Evolutionary conservation across 208 protist genomes (phyloP), one percentile per base, ranked within the genome.

Genomic region (Strigomonas galati): DNA sequence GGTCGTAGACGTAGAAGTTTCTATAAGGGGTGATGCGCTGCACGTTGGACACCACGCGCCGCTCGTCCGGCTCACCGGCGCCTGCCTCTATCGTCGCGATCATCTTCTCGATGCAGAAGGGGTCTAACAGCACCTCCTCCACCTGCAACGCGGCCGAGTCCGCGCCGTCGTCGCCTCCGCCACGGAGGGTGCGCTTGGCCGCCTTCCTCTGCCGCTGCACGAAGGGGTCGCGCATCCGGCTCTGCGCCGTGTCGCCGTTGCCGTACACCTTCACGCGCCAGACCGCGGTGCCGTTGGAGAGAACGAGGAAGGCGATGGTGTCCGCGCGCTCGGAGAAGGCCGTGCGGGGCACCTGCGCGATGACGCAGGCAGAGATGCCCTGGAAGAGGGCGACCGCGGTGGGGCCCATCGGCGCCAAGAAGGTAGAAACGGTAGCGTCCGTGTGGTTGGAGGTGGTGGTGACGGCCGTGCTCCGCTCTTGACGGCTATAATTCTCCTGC

Each of bases 211-310:
- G 35, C 7, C 35, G 35, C 56, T 62, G 31, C 7, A 62, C 19
- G 30, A 62, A 62, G 7, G 14, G 30, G 30, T 82, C 73, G 30
- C 60, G 53, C 30, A 69, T 59, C 52, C 68, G 57, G 21, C 10
- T 44, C 28, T 84, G 79, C 40, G 14, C 19, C 14, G 80, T 48
- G 27, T 43, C 65, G 54, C 85, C 89, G 46, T 94, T 73, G 37
- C 67, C 49, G 43, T 62, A 67, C 40, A 94, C 35, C 58, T 83
- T 69, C 23, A 82, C 82, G 15, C 76, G 78, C 85, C 85, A 92
- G 37, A 92, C 48, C 14, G 66, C 71, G 0, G 59, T 37, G 28
- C 89, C 89, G 68, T 92, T 76, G 5, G 81, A 89, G 32, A 91
- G 71, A 1, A 86, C 56, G 44, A 89, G 28, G 30, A 43, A 62